These are phyloP conservation scores for Dendrobium chrysotoxum DNA, from an alignment of 106 monocot species.

Conservation along the genomic window DNA sequence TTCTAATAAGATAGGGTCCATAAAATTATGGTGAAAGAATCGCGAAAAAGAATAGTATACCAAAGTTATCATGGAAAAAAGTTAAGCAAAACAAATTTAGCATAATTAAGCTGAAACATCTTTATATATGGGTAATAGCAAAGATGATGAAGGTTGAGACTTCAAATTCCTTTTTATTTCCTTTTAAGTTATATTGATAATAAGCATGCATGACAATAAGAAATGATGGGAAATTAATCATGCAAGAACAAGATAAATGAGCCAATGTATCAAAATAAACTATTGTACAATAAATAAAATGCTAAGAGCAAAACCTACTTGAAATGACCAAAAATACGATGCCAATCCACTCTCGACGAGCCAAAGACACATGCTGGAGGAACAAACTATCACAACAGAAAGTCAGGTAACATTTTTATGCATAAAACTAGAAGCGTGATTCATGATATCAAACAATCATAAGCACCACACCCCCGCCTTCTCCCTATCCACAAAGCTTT, in stretches of 20 bases:
- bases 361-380: constrained; percentile 84
- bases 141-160: too few species aligned
- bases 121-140: too few species aligned
- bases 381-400: constrained; percentile 44
- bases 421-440: neutral
- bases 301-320: constrained; percentile 33
- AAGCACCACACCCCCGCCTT: neutral
- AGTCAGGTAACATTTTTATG: neutral
- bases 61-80: neutral
- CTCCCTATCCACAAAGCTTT: neutral
- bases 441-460: neutral
- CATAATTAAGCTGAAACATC: neutral
- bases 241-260: neutral
- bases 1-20: neutral
- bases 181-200: too few species aligned
- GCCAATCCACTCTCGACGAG: constrained; percentile 68
- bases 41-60: neutral
- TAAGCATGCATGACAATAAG: too few species aligned
- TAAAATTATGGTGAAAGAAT: neutral
- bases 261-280: neutral
- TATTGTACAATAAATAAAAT: neutral
- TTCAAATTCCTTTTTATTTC: too few species aligned
- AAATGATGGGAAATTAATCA: too few species aligned
- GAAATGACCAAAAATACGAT: constrained; percentile 41
- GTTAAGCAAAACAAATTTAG: neutral